These are phyloP conservation scores for Botrytis aclada DNA, from an alignment of 2,329 filamentous ascomycete species.

Conservation along the genomic window DNA sequence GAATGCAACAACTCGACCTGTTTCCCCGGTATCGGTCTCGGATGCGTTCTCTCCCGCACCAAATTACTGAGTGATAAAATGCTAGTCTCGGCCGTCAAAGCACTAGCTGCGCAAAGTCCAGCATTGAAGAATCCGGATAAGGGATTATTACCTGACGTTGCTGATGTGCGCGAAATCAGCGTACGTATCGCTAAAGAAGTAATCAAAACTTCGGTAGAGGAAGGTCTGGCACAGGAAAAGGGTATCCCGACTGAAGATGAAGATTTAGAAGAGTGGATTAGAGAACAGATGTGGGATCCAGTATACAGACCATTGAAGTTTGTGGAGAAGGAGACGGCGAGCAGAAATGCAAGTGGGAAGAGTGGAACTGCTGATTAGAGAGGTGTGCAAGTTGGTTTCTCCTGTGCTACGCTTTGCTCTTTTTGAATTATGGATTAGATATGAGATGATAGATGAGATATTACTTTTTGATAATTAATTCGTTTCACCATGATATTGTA, in stretches of 20 bases:
- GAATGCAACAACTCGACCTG: slow-evolving; percentile 89
- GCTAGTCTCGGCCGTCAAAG: slow-evolving; percentile 76
- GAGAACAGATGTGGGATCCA: slow-evolving; percentile 77
- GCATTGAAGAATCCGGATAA: slow-evolving; percentile 50
- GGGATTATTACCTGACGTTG: slow-evolving; percentile 73
- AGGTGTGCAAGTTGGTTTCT: background rate
- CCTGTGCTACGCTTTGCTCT: background rate
- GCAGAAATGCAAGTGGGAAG: slow-evolving; percentile 58
- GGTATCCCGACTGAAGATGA: slow-evolving; percentile 55
- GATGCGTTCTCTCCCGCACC: slow-evolving; percentile 67
- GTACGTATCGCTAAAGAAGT: slow-evolving; percentile 74
- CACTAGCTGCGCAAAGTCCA: slow-evolving; percentile 68
- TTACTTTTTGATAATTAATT: background rate
- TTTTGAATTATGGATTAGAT: background rate
- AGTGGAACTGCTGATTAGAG: slow-evolving; percentile 44
- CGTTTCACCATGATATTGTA: background rate
- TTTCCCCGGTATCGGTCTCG: slow-evolving; percentile 83
- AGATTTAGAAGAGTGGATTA: slow-evolving; percentile 55
- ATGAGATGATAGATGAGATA: background rate
- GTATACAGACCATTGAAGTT: slow-evolving; percentile 62
- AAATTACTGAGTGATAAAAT: slow-evolving; percentile 69
- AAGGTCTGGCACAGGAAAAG: slow-evolving; percentile 62
- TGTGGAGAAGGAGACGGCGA: slow-evolving; percentile 52
- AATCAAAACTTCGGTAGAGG: slow-evolving; percentile 66
- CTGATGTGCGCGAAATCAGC: slow-evolving; percentile 70